Evolutionary conservation across 495 filamentous ascomycete species (phyloP).

Genomic region (Aspergillus hancockii): DNA sequence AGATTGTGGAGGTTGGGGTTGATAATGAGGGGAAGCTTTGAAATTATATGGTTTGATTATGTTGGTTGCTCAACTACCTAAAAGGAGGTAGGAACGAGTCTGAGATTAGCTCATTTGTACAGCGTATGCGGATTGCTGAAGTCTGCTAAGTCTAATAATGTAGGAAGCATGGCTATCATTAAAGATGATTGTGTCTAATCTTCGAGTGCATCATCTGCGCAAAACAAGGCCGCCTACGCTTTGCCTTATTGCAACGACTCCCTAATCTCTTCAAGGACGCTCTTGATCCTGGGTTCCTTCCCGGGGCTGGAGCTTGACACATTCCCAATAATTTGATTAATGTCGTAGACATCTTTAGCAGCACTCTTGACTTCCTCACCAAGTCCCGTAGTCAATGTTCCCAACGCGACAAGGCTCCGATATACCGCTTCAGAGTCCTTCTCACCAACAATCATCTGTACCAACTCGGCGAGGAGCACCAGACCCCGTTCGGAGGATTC

Average conservation of each 20-base stretch:
- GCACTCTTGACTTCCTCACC: constrained; percentile 50
- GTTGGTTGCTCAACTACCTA: neutral
- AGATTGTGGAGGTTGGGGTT: constrained; percentile 74
- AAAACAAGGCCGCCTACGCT: neutral
- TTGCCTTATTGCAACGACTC: constrained; percentile 27
- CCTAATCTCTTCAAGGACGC: constrained; percentile 48
- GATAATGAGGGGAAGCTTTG: constrained; percentile 59
- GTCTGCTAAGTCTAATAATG: constrained; percentile 6
- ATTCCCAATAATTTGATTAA: constrained; percentile 36
- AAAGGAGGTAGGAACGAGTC: neutral
- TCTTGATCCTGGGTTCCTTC: constrained; percentile 52
- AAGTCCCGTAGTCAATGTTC: constrained; percentile 61
- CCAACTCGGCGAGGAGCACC: constrained; percentile 63
- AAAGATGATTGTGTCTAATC: constrained; percentile 12
- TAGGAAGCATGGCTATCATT: constrained; percentile 16
- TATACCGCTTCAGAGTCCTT: constrained; percentile 82
- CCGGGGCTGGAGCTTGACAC: constrained; percentile 37
- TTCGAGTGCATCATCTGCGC: constrained; percentile 1
- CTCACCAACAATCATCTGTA: constrained; percentile 59
- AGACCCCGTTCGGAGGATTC: constrained; percentile 59
- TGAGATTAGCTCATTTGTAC: neutral
- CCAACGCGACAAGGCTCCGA: constrained; percentile 77
- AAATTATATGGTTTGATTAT: constrained; percentile 2
- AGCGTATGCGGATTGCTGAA: neutral
- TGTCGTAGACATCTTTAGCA: constrained; percentile 50